phyloP scores from a whole-genome alignment of 331 rosid genomes.

The Spiraea crenata region DNA sequence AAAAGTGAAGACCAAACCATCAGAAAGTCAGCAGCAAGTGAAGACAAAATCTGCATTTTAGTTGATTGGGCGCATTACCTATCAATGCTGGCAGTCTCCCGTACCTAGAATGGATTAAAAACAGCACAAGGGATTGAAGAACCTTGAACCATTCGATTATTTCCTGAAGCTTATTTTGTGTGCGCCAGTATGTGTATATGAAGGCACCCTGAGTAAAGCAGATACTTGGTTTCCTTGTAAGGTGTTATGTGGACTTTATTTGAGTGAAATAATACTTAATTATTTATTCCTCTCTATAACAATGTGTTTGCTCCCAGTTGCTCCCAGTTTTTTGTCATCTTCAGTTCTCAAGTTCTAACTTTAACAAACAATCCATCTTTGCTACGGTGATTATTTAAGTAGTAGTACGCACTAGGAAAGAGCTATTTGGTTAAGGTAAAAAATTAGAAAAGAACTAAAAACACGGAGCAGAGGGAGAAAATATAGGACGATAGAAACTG shows the following conservation, averaged over 20 bases:
- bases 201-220: constrained; percentile 24
- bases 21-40: no score
- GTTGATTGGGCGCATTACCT: constrained; percentile 44
- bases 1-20: no score
- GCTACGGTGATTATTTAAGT: no score
- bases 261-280: background rate
- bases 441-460: no score
- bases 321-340: background rate
- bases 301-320: background rate
- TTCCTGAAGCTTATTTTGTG: background rate
- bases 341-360: no score
- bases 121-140: constrained; percentile 41
- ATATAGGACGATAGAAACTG: no score
- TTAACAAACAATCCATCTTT: no score
- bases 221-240: background rate
- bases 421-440: no score
- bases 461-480: no score
- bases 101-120: constrained; percentile 81
- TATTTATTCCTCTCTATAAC: background rate
- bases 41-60: no score
- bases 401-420: no score
- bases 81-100: constrained; percentile 75
- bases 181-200: background rate
- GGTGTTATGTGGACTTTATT: background rate
- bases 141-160: background rate